phyloP scores from a whole-genome alignment of 1,284 basidiomycete genomes.

The Trichosporon inkin region DNA sequence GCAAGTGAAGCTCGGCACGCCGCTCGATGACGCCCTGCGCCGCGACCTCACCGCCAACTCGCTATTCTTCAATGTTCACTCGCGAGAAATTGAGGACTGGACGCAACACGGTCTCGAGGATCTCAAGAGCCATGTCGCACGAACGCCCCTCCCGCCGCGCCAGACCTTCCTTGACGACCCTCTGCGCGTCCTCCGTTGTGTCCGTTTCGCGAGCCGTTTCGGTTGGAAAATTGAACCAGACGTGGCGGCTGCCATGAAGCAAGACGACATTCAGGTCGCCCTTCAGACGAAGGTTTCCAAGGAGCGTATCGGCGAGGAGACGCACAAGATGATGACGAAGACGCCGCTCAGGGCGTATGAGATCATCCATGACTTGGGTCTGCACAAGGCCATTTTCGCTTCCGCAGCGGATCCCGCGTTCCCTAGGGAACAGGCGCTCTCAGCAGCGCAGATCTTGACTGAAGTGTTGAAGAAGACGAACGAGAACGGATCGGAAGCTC shows the following conservation, averaged over 20 bases:
- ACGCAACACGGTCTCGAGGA: conserved; percentile 83
- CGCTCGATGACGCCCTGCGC: conserved; percentile 82
- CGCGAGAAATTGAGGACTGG: conserved; percentile 80
- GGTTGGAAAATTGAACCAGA: conserved; percentile 75
- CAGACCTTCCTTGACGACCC: conserved; percentile 95
- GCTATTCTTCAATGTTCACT: conserved; percentile 93
- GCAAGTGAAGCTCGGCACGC: conserved; percentile 80
- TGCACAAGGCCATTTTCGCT: conserved; percentile 69
- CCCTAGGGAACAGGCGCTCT: conserved; percentile 52
- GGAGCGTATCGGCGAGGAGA: conserved; percentile 84
- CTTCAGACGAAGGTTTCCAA: conserved; percentile 74
- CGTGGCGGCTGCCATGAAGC: conserved; percentile 62
- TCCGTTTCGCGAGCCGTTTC: conserved; percentile 88
- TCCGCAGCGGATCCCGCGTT: conserved; percentile 45
- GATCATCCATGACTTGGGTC: conserved; percentile 64
- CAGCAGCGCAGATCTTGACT: conserved; percentile 61
- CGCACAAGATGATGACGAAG: conserved; percentile 81
- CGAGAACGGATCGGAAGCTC: conserved; percentile 52
- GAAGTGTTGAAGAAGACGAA: conserved; percentile 41
- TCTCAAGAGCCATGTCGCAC: conserved; percentile 70
- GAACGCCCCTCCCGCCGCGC: conserved; percentile 81
- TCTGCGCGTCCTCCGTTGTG: conserved; percentile 79
- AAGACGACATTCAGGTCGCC: conserved; percentile 68
- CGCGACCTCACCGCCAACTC: conserved; percentile 95
- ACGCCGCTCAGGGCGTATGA: conserved; percentile 70